Conservation (phyloP, 306 rosid genomes). For the Amphicarpaea edgeworthii region DNA sequence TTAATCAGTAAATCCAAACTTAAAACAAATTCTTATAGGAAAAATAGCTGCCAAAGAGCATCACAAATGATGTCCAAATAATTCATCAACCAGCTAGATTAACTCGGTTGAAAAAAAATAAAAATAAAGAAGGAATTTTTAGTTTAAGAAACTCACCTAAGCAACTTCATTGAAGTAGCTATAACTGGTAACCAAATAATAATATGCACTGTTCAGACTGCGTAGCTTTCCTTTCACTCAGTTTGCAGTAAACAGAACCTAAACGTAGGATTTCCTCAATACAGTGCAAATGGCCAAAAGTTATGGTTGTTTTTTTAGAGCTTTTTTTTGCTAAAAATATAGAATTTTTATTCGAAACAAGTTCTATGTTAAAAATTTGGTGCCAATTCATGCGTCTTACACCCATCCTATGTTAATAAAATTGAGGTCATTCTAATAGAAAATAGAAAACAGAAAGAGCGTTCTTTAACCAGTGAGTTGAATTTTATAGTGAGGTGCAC, state of each 20-base stretch:
- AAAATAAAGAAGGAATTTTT: background rate
- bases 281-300: no score
- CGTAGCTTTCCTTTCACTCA: constrained; percentile 30
- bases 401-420: constrained; percentile 24
- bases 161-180: background rate
- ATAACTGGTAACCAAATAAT: constrained; percentile 4
- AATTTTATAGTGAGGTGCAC: constrained; percentile 38
- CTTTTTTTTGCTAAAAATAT: no score
- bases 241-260: constrained; percentile 34
- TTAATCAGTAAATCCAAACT: background rate
- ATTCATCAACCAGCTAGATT: background rate
- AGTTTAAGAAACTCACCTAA: background rate
- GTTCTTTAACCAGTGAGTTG: background rate
- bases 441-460: constrained; percentile 21
- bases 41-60: background rate
- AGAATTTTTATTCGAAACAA: no score
- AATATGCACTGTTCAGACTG: constrained; percentile 25
- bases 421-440: no score
- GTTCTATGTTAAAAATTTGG: no score
- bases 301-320: no score
- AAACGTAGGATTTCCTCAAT: background rate
- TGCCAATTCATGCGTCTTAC: constrained; percentile 37
- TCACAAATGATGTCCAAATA: background rate
- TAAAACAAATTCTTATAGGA: background rate
- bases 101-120: background rate